Conservation (phyloP, 176 grass and related monocot genomes). For the Rhipidocladum racemiflorum region DNA sequence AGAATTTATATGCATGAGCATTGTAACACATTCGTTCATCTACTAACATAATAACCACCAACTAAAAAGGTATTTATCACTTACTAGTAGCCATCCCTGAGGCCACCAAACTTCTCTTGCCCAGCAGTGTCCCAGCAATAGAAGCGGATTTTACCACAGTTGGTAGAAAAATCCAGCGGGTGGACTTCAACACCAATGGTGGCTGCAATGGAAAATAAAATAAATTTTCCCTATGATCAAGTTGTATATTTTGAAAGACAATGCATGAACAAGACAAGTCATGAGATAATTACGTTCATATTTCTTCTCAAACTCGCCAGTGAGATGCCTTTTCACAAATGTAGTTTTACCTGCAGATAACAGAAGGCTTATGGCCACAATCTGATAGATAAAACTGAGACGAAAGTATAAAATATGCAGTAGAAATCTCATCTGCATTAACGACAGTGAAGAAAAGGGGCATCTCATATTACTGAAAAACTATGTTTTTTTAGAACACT, state of each 20-base stretch:
- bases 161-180: conserved; percentile 62
- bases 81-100: conserved; percentile 82
- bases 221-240: neutral
- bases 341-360: conserved; percentile 63
- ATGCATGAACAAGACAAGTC: neutral
- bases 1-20: neutral
- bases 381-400: neutral
- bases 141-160: conserved; percentile 66
- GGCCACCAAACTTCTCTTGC: conserved; percentile 67
- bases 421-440: neutral
- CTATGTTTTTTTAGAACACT: neutral
- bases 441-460: neutral
- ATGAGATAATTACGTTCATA: conserved; percentile 50
- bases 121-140: conserved; percentile 81
- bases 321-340: conserved; percentile 85
- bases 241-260: neutral
- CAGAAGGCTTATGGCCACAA: neutral
- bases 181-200: conserved; percentile 78
- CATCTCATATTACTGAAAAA: neutral
- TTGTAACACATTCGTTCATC: neutral
- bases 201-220: conserved; percentile 37
- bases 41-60: neutral
- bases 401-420: too few relatives aligned
- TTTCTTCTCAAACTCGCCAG: conserved; percentile 79
- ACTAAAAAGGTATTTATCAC: conserved; percentile 8